Conservation (phyloP, 306 rosid species). For the Pterocarpus santalinus region DNA sequence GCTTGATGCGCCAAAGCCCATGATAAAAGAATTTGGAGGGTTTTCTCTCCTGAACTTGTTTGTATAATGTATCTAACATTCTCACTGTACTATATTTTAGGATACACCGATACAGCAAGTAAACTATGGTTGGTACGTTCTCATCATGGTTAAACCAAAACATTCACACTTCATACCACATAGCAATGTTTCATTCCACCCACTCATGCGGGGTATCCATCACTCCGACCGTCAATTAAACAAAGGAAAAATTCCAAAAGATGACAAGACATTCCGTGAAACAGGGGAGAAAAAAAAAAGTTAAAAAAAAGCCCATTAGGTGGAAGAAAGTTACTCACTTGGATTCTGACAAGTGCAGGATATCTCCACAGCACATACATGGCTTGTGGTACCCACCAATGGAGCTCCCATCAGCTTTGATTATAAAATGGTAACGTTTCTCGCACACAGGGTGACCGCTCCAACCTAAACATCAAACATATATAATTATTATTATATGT, state of each 20-base stretch:
- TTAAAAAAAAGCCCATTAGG: background rate
- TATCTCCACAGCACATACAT: slow-evolving; percentile 97
- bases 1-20: background rate
- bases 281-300: background rate
- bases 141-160: background rate
- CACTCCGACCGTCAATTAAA: slow-evolving; percentile 23
- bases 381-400: slow-evolving; percentile 98
- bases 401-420: slow-evolving; percentile 90
- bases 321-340: slow-evolving; percentile 66
- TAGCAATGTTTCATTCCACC: background rate
- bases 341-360: slow-evolving; percentile 91
- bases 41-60: background rate
- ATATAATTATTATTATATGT: background rate
- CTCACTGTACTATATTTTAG: background rate
- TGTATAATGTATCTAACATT: background rate
- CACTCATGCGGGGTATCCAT: slow-evolving; percentile 2
- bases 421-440: slow-evolving; percentile 92
- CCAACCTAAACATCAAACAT: slow-evolving; percentile 70
- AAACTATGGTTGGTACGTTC: background rate
- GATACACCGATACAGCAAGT: no score
- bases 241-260: background rate
- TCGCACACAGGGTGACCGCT: slow-evolving; percentile 95
- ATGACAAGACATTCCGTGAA: slow-evolving; percentile 8
- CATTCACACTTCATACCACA: no score
- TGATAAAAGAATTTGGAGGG: background rate